Evolutionary conservation across 495 filamentous ascomycete genomes (phyloP), one percentile per base, ranked within the genome.

Genomic region (Cercophora scortea): DNA sequence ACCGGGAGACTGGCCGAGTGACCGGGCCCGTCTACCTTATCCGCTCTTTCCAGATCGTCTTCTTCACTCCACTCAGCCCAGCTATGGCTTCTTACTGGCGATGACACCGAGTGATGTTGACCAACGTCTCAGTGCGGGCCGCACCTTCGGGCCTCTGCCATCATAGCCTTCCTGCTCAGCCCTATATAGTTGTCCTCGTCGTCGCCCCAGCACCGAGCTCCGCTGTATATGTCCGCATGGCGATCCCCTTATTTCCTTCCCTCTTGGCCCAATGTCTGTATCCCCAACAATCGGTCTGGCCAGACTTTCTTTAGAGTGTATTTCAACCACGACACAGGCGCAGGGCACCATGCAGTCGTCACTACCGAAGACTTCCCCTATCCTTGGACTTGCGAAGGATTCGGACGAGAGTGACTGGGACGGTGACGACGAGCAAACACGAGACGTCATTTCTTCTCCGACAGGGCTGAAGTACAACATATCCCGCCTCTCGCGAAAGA

Each of bases 381-480:
- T 25, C 2, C 25, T 25, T 5, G 25, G 25, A 5, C 25, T 25
- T 25, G 25, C 25, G 25, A 25, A 40, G 19, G 35, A 59, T 50
- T 69, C 59, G 13, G 64, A 66, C 34, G 54, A 52, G 19, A 66
- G 61, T 47, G 58, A 63, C 47, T 63, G 61, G 55, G 51, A 57
- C 4, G 52, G 58, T 2, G 66, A 71, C 19, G 57, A 69, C 19
- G 68, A 71, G 32, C 60, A 69, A 0, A 58, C 64, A 8, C 42
- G 44, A 35, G 58, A 60, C 39, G 40, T 63, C 41, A 61, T 71
- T 42, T 60, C 63, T 9, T 70, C 68, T 7, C 64, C 68, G 0
- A 66, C 67, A 2, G 64, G 66, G 8, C 66, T 72, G 49, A 64
- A 50, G 43, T 75, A 75, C 49, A 60, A 62, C 49, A 47, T 68